Base-by-base conservation (phyloP, 129 eudicot genomes). In the Lactuca sativa region DNA sequence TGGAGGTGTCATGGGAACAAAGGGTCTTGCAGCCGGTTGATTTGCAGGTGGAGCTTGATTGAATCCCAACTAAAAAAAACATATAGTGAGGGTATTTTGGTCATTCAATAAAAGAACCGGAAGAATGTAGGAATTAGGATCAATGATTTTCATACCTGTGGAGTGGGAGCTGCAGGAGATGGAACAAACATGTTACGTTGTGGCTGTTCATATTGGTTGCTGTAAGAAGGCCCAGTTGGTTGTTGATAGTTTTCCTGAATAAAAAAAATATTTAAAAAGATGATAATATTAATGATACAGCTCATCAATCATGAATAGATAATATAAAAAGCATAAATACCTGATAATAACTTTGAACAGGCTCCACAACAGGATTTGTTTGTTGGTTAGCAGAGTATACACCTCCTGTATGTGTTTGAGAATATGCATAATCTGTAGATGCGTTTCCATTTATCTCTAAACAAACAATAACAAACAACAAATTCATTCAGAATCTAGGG, bases 1-100 rank as follows among this genome's bases (percentile, higher is more conserved):
- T 43, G 95, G 90, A 47, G 85, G 86, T 61, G 88, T 83, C 59
- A 86, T 48, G 18, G 97, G 97, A 68, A 80, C 81, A 74, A 90
- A 90, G 55, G 88, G 71, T 70, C 73, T 86, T 74, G 76, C 82
- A 36, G 85, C 72, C 62, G 95, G 75, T 79, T 82, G 95, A 64
- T 79, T 56, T 77, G 68, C 67, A 67, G 58, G 72, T 4, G 88
- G 74, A 30, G 91, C 85, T 43, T 86, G 83, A 62, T 80, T 68
- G 63, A 69, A 82, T 66, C 71, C 84, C 64, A 78, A 74, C 92
- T 89, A 79, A 71, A 73, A 25, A 25, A 25, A 25, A 25, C 1
- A 25, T 25, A 25, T 21, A 25, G 1, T n/a, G 1, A 25, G 30
- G 30, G 30, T 25, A 25, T 25, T 25, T 25, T 25, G 30, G 30